Base-by-base conservation (phyloP, 345 rosid species). In the Triadica sebifera region DNA sequence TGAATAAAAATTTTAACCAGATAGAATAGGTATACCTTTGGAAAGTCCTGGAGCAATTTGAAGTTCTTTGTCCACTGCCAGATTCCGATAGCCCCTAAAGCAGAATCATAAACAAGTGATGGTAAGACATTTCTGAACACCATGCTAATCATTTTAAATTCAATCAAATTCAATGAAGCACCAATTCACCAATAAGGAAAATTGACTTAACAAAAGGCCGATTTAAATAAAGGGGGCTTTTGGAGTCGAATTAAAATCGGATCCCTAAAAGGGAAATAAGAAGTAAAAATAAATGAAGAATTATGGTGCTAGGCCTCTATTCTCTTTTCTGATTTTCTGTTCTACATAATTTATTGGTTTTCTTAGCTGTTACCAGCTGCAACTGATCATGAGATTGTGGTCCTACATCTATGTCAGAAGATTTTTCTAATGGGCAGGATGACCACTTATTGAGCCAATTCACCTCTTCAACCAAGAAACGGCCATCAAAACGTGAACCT, bases 391-490 rank as follows among this genome's bases (percentile, higher is more conserved):
- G 53, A 19, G 29, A 22, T 43, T 34, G 60, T 12, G 59, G 58
- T 34, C 12, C 75, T 12, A 46, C 5, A 55, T 43, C 66, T 29
- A 22, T 56, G 45, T 43, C 12, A 5, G 57, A 25, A 64, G 58
- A 56, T 63, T 45, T 65, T 73, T 57, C 73, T 49, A 70, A 25
- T 38, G 61, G 43, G 46, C 49, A 69, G 72, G 50, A 70, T 4
- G 73, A 74, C 79, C 83, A 82, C 64, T 76, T 77, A 51, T 78
- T 73, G 50, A 17, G 77, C 25, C 76, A 50, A 43, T 58, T 78
- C 10, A 67, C 73, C 73, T 75, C 78, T 74, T 76, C 74, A 76
- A 74, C 83, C 47, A 73, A 67, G 75, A 82, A 82, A n/a, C 69
- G 62, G 12, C 70, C 66, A 25, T 70, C 78, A 29, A 61, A 74